phyloP scores from a whole-genome alignment of 306 rosid genomes.

The Quercus gilva region DNA sequence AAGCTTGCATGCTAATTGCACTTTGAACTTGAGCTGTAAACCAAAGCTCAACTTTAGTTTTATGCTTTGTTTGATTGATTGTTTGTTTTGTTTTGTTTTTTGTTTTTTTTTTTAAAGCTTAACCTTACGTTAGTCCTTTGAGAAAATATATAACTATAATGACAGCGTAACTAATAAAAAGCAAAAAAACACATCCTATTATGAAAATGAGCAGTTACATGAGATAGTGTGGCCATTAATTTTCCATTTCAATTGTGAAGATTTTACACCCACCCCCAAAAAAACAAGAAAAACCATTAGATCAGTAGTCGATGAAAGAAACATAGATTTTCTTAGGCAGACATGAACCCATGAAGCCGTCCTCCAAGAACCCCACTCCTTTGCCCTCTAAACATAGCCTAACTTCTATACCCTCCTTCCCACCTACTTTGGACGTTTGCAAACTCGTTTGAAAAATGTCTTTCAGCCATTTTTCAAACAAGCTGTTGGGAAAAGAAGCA shows the following conservation, averaged over 20 bases:
- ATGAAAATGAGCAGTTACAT: slow-evolving; percentile 64
- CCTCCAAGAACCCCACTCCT: slow-evolving; percentile 57
- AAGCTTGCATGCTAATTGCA: too few relatives aligned
- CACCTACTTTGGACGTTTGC: slow-evolving; percentile 52
- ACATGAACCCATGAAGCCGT: slow-evolving; percentile 74
- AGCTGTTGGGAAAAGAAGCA: slow-evolving; percentile 66
- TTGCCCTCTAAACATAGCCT: slow-evolving; percentile 84
- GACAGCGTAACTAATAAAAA: too few relatives aligned
- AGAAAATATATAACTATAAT: too few relatives aligned
- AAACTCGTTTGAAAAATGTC: slow-evolving; percentile 75
- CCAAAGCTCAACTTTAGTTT: too few relatives aligned
- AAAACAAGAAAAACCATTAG: background rate
- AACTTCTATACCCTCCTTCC: slow-evolving; percentile 65
- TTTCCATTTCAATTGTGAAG: slow-evolving; percentile 26
- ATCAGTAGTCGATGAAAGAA: slow-evolving; percentile 58
- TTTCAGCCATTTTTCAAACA: slow-evolving; percentile 90
- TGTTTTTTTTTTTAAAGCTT: too few relatives aligned
- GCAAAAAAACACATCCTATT: slow-evolving; percentile 45
- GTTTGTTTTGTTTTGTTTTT: too few relatives aligned
- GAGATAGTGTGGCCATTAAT: slow-evolving; percentile 32
- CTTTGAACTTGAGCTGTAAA: too few relatives aligned
- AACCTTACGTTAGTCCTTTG: too few relatives aligned
- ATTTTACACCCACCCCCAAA: slow-evolving; percentile 21
- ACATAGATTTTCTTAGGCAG: slow-evolving; percentile 74
- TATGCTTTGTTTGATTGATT: too few relatives aligned